phyloP scores from a whole-genome alignment of 202 grass and related monocot genomes.

The Thinopyrum obtusiflorum region DNA sequence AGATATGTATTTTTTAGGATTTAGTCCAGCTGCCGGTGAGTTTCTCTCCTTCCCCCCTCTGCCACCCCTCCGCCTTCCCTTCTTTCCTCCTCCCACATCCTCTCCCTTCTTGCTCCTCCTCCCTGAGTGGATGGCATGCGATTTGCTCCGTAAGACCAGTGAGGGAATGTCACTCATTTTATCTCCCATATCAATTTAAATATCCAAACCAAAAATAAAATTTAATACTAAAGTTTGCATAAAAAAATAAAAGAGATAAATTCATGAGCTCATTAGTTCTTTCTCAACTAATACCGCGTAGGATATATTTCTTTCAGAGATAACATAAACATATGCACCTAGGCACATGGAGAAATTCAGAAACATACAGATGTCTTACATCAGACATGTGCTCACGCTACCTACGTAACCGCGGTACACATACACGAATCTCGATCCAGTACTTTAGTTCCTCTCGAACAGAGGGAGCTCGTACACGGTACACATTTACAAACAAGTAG shows the following conservation, averaged over 20 bases:
- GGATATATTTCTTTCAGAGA: not conserved
- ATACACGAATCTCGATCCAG: not conserved
- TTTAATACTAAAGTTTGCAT: too few relatives aligned
- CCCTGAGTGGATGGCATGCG: too few relatives aligned
- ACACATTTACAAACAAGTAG: not conserved
- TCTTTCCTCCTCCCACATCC: too few relatives aligned
- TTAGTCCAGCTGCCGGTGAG: too few relatives aligned
- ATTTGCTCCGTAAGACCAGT: too few relatives aligned
- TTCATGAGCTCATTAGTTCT: not conserved
- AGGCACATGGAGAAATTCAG: not conserved
- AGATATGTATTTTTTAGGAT: too few relatives aligned
- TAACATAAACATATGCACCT: not conserved
- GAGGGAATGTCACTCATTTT: too few relatives aligned
- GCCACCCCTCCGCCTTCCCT: too few relatives aligned
- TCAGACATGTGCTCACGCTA: not conserved
- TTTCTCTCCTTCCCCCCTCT: too few relatives aligned
- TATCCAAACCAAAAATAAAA: too few relatives aligned
- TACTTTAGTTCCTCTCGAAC: not conserved
- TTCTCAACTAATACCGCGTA: not conserved
- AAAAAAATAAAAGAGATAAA: not conserved
- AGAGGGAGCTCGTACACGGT: constrained; percentile 7
- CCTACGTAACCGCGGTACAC: not conserved
- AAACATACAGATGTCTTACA: not conserved
- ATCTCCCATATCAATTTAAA: too few relatives aligned
- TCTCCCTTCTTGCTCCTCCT: too few relatives aligned